These are phyloP conservation scores for Mucor saturninus DNA, from an alignment of 371 early-diverging fungal genomes.

Conservation along the genomic window DNA sequence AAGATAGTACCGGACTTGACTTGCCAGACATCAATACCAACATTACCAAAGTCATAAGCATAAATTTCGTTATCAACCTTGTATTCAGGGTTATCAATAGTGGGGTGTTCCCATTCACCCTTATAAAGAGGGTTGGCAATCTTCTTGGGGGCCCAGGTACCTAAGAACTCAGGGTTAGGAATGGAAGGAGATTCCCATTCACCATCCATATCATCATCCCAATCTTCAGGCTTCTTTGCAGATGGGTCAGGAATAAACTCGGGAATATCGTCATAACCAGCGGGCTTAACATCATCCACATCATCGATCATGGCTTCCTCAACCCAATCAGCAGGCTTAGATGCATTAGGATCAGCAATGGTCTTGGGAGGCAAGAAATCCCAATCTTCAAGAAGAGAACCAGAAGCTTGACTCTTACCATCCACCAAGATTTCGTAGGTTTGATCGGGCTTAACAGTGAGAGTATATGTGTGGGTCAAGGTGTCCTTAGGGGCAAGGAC, in stretches of 20 bases:
- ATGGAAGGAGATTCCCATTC: slow-evolving; percentile 90
- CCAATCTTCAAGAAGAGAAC: slow-evolving; percentile 87
- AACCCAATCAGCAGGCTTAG: slow-evolving; percentile 95
- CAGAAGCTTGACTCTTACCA: slow-evolving; percentile 68
- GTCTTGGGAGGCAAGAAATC: slow-evolving; percentile 89
- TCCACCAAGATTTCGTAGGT: slow-evolving; percentile 86
- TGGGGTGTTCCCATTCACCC: slow-evolving; percentile 91
- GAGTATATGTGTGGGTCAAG: slow-evolving; percentile 88
- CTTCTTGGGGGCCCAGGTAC: slow-evolving; percentile 78
- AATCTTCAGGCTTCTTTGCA: slow-evolving; percentile 90
- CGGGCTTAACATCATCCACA: slow-evolving; percentile 86
- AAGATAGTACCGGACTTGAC: slow-evolving; percentile 93
- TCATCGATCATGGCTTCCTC: slow-evolving; percentile 89
- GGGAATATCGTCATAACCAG: slow-evolving; percentile 85
- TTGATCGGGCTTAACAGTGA: slow-evolving; percentile 90
- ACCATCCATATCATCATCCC: slow-evolving; percentile 90
- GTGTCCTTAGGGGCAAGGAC: slow-evolving; percentile 75
- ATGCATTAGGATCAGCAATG: slow-evolving; percentile 89
- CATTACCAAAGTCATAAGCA: slow-evolving; percentile 78
- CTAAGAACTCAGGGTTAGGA: slow-evolving; percentile 90
- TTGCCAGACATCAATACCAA: slow-evolving; percentile 97
- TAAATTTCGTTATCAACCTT: slow-evolving; percentile 85
- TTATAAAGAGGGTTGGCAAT: slow-evolving; percentile 96
- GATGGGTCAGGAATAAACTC: slow-evolving; percentile 83
- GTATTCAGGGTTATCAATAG: slow-evolving; percentile 92